Conservation (phyloP, 139 green algal species). For the Chlamydomonas asymmetrica region DNA sequence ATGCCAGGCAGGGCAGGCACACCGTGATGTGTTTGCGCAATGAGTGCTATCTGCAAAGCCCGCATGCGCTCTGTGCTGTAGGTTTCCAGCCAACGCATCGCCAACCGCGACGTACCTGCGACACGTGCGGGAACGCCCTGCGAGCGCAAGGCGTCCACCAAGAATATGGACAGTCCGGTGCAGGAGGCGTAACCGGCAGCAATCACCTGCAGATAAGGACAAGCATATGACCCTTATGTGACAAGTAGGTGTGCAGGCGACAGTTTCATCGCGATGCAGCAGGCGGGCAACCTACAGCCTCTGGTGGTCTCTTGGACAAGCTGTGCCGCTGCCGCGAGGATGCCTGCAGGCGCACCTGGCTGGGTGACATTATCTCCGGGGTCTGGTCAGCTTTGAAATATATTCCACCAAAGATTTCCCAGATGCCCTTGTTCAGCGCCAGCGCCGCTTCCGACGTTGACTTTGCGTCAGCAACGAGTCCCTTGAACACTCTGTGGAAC, state of each 20-base stretch:
- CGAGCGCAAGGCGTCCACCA: conserved; percentile 53
- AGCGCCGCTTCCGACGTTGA: conserved; percentile 37
- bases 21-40: no score
- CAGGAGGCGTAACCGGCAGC: conserved; percentile 48
- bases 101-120: conserved; percentile 32
- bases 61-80: neutral
- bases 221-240: no score
- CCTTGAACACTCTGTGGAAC: conserved; percentile 26
- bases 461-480: conserved; percentile 24
- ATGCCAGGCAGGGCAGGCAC: no score
- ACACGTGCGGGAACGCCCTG: conserved; percentile 63
- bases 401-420: neutral
- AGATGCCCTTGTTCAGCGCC: conserved; percentile 30
- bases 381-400: conserved; percentile 50
- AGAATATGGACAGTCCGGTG: conserved; percentile 67
- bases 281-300: no score
- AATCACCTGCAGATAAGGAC: conserved; percentile 33
- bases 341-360: conserved; percentile 28
- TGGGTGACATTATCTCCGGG: conserved; percentile 60
- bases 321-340: neutral
- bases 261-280: no score
- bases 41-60: no score
- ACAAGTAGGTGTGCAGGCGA: no score
- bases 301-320: no score
- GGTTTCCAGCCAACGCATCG: neutral